phyloP scores from a whole-genome alignment of 2,329 filamentous ascomycete genomes.

The Ilyonectria destructans region DNA sequence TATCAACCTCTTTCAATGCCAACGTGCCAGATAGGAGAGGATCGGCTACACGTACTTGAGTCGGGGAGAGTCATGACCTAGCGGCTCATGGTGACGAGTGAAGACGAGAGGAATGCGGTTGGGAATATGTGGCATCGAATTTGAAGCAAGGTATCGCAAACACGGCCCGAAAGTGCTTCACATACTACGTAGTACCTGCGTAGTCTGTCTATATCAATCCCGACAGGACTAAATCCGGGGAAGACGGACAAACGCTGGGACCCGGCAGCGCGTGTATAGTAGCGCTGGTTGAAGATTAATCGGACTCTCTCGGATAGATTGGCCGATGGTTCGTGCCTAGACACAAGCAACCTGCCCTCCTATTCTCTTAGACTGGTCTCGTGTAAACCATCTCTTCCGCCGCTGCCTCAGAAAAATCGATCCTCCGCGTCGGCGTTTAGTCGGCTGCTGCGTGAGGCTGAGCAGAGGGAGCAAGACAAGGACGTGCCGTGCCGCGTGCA shows the following conservation, averaged over 20 bases:
- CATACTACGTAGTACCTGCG: too few relatives aligned
- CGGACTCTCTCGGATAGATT: conserved; percentile 14
- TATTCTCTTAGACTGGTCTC: neutral
- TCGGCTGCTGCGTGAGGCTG: conserved; percentile 8
- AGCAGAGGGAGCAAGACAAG: neutral
- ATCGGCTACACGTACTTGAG: neutral
- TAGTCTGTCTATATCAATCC: conserved; percentile 8
- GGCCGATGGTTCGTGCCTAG: neutral
- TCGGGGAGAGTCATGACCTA: neutral
- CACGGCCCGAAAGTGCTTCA: conserved; percentile 3
- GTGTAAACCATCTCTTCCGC: neutral
- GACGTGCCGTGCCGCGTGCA: conserved; percentile 26
- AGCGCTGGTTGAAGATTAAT: conserved; percentile 1
- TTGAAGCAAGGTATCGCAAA: conserved; percentile 19
- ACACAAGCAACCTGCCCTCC: too few relatives aligned
- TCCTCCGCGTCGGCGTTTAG: conserved; percentile 2
- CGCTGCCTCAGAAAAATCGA: conserved; percentile 8
- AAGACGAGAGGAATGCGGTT: neutral
- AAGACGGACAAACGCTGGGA: conserved; percentile 17
- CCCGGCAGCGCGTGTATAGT: neutral
- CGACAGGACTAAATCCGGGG: conserved; percentile 18
- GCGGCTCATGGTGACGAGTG: neutral
- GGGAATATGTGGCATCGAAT: neutral
- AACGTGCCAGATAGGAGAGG: neutral
- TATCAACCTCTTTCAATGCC: neutral